Conservation (phyloP, 2,329 filamentous ascomycete genomes). For the Alternaria metachromatica region DNA sequence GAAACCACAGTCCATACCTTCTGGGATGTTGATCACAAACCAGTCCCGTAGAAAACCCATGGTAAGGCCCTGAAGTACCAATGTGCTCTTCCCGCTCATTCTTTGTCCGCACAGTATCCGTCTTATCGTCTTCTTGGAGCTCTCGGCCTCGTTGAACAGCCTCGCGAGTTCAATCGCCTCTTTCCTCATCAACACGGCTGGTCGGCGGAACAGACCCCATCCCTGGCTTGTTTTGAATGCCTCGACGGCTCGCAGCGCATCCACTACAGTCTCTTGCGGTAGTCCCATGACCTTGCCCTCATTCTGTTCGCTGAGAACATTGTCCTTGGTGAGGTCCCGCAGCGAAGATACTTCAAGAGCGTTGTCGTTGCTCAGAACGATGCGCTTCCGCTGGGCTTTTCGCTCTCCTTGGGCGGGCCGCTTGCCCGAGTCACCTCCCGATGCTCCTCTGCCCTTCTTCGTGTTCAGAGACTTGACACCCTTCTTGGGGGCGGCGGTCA, state of each 20-base stretch:
- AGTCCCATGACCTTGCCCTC: conserved; percentile 73
- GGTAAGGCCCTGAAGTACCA: conserved; percentile 82
- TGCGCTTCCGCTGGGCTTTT: conserved; percentile 84
- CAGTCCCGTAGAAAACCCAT: conserved; percentile 83
- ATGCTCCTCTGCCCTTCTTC: conserved; percentile 53
- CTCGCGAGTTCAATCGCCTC: conserved; percentile 78
- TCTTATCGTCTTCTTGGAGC: conserved; percentile 64
- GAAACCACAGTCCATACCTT: conserved; percentile 65
- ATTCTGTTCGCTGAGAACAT: conserved; percentile 51
- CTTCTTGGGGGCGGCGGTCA: conserved; percentile 40
- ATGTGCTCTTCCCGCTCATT: conserved; percentile 83
- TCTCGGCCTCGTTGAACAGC: conserved; percentile 58
- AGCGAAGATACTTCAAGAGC: conserved; percentile 78
- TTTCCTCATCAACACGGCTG: conserved; percentile 76
- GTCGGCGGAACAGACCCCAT: conserved; percentile 85
- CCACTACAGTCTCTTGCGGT: conserved; percentile 72
- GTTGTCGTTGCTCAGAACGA: conserved; percentile 93
- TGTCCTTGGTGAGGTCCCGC: conserved; percentile 65
- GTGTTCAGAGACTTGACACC: conserved; percentile 50
- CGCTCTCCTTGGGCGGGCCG: conserved; percentile 78
- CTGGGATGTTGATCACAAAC: conserved; percentile 88
- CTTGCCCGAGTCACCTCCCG: conserved; percentile 50
- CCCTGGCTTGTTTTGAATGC: conserved; percentile 90
- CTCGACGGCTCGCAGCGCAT: conserved; percentile 81
- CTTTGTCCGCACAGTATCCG: conserved; percentile 76